Evolutionary conservation across 1,139 yeast genomes (phyloP), one percentile per base, ranked within the genome.

Genomic region (Debaryomycetaceae sp.): DNA sequence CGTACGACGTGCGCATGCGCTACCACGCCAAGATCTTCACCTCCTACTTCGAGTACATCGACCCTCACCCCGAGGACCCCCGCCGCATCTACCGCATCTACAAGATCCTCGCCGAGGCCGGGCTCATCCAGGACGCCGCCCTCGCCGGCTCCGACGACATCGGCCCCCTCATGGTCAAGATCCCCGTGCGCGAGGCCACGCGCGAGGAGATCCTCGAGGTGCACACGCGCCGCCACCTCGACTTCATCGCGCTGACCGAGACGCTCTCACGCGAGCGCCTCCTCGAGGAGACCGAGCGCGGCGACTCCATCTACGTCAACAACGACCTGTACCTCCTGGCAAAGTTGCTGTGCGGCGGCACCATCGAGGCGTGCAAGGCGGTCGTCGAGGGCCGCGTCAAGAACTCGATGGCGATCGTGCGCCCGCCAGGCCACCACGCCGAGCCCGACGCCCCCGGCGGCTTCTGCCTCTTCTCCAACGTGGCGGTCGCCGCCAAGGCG

Each of bases 341-440:
- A 2, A 82, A 83, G 52, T 67, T 93, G 23, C 83, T 96, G 11
- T 91, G 97, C 53, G 99, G 99, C 34, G 97, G 98, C 18, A 81
- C 95, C 18, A 91, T 93, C 31, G 98, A 91, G 54, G 95, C 96
- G 1, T 89, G 97, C 54, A 78, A 79, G 44, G 96, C 97, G 0
- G 98, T 93, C 13, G 83, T 91, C 8, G 97, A 89, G 53, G 95
- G 96, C 2, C 65, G 70, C 36, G 97, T 89, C 18, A 88, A 88
- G 50, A 93, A 93, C 52, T 82, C 96, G 0, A 54, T 93, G 35
- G 99, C 98, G 0, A 85, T 93, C 10, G 96, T 93, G 10, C 75
- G 99, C 42, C 99, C 99, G 1, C 99, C 99, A 0, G 99, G 99
- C 2, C 99, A 93, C 58, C 99, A 93, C 52, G 97, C 98, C 1